phyloP scores from a whole-genome alignment of 1,284 basidiomycete genomes.

The Cystobasidium slooffiae region DNA sequence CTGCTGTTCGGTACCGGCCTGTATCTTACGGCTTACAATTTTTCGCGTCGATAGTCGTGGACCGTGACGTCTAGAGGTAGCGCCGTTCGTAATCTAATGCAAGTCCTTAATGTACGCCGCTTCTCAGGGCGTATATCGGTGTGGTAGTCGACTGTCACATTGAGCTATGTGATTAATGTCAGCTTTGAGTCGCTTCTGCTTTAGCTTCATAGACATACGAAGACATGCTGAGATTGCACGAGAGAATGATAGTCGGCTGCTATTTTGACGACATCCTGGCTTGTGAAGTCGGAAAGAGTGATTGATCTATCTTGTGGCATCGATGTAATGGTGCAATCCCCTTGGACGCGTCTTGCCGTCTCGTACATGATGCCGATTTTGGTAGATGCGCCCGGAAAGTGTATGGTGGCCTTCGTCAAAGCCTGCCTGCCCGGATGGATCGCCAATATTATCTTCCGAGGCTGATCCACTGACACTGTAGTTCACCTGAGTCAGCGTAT shows the following conservation, averaged over 20 bases:
- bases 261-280: background rate
- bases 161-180: slow-evolving; percentile 59
- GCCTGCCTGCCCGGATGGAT: slow-evolving; percentile 70
- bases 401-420: slow-evolving; percentile 57
- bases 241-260: background rate
- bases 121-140: slow-evolving; percentile 64
- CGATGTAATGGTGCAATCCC: background rate
- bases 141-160: slow-evolving; percentile 66
- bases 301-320: background rate
- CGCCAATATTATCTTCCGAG: slow-evolving; percentile 63
- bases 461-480: slow-evolving; percentile 70
- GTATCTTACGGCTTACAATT: slow-evolving; percentile 59
- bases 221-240: background rate
- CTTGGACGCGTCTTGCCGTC: background rate
- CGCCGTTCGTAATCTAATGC: slow-evolving; percentile 65
- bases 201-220: background rate
- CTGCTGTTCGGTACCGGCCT: background rate
- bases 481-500: slow-evolving; percentile 22
- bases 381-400: background rate
- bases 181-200: background rate
- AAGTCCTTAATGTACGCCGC: slow-evolving; percentile 63
- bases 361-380: background rate
- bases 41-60: slow-evolving; percentile 79
- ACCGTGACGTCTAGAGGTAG: slow-evolving; percentile 82
- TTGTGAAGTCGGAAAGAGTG: background rate